A percentile compares a stretch with the other conserved stretches of the same genome.
These are phyloP conservation scores for Acanthochlamys bracteata DNA, from an alignment of 106 monocot genomes.

Conservation along the genomic window DNA sequence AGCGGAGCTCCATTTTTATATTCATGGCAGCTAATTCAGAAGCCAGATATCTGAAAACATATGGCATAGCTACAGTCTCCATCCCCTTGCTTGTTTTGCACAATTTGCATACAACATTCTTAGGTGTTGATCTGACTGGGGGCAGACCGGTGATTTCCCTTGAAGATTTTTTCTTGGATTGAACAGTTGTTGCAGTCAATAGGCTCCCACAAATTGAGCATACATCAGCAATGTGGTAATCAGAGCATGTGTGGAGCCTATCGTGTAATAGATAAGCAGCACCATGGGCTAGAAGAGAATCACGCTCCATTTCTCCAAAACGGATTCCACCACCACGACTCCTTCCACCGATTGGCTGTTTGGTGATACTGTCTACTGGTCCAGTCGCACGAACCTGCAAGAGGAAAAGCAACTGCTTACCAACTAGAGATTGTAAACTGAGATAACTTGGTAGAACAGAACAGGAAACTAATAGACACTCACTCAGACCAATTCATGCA, in stretches of 20 bases:
- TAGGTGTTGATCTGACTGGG: constrained; percentile 32
- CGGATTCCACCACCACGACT: constrained; percentile 95
- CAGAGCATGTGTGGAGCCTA: constrained; percentile 84
- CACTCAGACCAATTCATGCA: too few species aligned
- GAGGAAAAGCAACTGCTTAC: background rate
- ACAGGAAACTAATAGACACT: too few species aligned
- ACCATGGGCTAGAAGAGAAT: constrained; percentile 87
- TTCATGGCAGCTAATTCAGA: constrained; percentile 94
- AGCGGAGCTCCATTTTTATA: constrained; percentile 58
- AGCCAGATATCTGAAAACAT: constrained; percentile 79
- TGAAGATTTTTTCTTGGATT: constrained; percentile 36
- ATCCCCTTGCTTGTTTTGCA: constrained; percentile 80
- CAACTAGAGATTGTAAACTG: background rate
- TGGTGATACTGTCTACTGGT: constrained; percentile 61
- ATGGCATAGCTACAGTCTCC: constrained; percentile 98
- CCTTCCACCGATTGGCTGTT: constrained; percentile 86
- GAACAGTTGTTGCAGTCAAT: constrained; percentile 51
- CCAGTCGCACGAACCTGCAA: constrained; percentile 86
- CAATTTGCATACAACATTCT: constrained; percentile 37
- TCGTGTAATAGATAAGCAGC: constrained; percentile 88
- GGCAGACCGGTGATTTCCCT: constrained; percentile 54
- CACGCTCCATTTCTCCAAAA: constrained; percentile 99
- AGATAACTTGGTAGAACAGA: too few species aligned
- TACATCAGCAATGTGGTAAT: constrained; percentile 91
- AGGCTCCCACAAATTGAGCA: constrained; percentile 81